Evolutionary conservation across 129 eudicot genomes (phyloP), one percentile per base, ranked within the genome.

Genomic region (Escallonia herrerae): DNA sequence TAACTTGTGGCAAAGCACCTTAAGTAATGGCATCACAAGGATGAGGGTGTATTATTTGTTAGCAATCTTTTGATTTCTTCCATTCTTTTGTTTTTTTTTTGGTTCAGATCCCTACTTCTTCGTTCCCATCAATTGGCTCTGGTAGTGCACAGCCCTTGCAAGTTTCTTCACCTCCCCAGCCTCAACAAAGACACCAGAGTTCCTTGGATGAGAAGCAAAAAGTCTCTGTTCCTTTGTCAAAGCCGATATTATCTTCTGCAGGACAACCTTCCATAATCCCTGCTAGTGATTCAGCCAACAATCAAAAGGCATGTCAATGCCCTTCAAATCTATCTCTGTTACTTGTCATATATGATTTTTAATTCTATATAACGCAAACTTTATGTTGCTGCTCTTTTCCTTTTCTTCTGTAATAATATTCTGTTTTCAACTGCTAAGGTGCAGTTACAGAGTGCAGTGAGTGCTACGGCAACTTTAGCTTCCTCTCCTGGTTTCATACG

Each of bases 401-500:
- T 39, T 65, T 8, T 40, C 69, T 56, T 38, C 33, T 49, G 37
- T 48, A 60, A 51, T 56, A 48, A 40, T 15, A 33, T 44, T 64
- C 13, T 60, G 4, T 3, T 38, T 58, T 40, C 40, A 47, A 15
- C 55, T 64, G 49, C 53, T 54, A 63, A 62, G 64, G 60, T 71
- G 74, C 83, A 83, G 91, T 57, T 84, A 39, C 95, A 77, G 51
- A 81, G 76, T 69, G 66, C 77, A 45, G 80, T 49, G 65, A 79
- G 71, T 79, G 62, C 70, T 39, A 72, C 95, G 11, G 63, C 90
- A 53, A 65, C 80, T 55, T 76, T 79, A 63, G 75, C 88, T 42
- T 81, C 89, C 40, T 79, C 96, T 65, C 76, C 91, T 60, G 90
- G 84, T 57, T 75, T 80, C 69, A 74, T 66, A 68, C 95, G 96